These are phyloP conservation scores for Aspergillus sp. DNA, from an alignment of 2,329 filamentous ascomycete genomes.

Conservation along the genomic window DNA sequence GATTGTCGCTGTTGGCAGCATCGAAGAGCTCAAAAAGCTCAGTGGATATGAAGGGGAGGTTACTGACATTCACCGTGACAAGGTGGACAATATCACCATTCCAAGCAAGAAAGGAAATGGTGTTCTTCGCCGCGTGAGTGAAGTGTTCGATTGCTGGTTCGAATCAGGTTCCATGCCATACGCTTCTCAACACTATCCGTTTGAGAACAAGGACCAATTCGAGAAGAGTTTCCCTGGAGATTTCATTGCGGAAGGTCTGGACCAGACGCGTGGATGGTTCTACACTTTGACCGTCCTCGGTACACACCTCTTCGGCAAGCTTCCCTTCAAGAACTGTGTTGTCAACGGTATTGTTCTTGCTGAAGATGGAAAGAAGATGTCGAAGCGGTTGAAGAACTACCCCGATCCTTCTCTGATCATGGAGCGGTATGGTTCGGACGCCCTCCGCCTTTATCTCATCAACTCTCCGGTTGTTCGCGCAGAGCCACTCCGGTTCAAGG, in stretches of 20 bases:
- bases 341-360: conserved; percentile 93
- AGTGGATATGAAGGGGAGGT: conserved; percentile 84
- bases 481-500: conserved; percentile 88
- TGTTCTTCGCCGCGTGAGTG: conserved; percentile 73
- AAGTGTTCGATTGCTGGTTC: conserved; percentile 97
- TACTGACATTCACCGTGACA: conserved; percentile 85
- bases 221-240: conserved; percentile 82
- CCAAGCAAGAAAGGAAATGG: conserved; percentile 87
- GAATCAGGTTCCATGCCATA: conserved; percentile 97
- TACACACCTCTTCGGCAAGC: conserved; percentile 78
- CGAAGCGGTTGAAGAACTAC: conserved; percentile 94
- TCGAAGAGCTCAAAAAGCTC: conserved; percentile 77
- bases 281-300: conserved; percentile 89
- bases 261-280: conserved; percentile 96
- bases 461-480: conserved; percentile 94
- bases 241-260: conserved; percentile 90
- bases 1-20: conserved; percentile 79
- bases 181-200: conserved; percentile 85
- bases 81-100: conserved; percentile 91
- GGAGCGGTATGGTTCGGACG: conserved; percentile 85
- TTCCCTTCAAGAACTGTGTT: conserved; percentile 94
- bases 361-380: conserved; percentile 98
- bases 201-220: conserved; percentile 81
- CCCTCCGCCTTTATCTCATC: conserved; percentile 90
- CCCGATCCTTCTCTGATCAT: conserved; percentile 83